These are phyloP conservation scores for Kentomonas sorsogonicus DNA, from an alignment of 208 protist species.

Conservation along the genomic window DNA sequence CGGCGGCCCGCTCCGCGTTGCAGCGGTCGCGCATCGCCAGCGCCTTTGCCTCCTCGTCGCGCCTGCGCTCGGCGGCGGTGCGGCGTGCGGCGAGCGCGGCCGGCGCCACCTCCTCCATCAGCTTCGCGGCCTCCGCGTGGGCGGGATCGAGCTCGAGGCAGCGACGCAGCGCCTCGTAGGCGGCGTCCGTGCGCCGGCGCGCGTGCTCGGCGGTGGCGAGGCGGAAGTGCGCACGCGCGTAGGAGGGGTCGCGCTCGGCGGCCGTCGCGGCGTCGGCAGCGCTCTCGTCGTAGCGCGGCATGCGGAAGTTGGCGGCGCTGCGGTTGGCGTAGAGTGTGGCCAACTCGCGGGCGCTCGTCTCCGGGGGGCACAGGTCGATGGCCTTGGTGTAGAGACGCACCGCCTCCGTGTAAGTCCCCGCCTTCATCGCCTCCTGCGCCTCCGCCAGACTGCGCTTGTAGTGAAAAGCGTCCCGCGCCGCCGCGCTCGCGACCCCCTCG, in stretches of 20 bases:
- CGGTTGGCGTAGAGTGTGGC: constrained; percentile 66
- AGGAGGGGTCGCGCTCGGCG: constrained; percentile 40
- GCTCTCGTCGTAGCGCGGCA: constrained; percentile 39
- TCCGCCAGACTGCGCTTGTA: constrained; percentile 68
- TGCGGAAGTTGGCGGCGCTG: constrained; percentile 62
- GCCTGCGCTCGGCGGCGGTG: constrained; percentile 43
- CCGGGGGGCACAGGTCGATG: constrained; percentile 43
- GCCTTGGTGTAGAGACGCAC: constrained; percentile 74
- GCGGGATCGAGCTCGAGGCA: constrained; percentile 54
- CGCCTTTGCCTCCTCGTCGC: constrained; percentile 26
- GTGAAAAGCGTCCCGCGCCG: constrained; percentile 56
- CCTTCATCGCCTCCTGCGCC: constrained; percentile 64
- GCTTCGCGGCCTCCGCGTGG: constrained; percentile 36
- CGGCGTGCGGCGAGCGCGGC: constrained; percentile 30
- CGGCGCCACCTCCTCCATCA: constrained; percentile 40
- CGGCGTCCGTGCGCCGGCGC: constrained; percentile 34
- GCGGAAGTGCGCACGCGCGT: constrained; percentile 71
- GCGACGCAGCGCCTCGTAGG: constrained; percentile 35
- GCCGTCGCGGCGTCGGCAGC: constrained; percentile 47
- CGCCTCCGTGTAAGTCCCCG: constrained; percentile 55
- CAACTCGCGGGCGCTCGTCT: constrained; percentile 22
- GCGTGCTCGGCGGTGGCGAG: constrained; percentile 52
- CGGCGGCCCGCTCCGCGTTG: constrained; percentile 21
- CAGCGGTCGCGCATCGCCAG: constrained; percentile 36
- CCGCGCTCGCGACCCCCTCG: constrained; percentile 32